Conservation (phyloP, 495 filamentous ascomycete species). For the Aspergillus panamensis region DNA sequence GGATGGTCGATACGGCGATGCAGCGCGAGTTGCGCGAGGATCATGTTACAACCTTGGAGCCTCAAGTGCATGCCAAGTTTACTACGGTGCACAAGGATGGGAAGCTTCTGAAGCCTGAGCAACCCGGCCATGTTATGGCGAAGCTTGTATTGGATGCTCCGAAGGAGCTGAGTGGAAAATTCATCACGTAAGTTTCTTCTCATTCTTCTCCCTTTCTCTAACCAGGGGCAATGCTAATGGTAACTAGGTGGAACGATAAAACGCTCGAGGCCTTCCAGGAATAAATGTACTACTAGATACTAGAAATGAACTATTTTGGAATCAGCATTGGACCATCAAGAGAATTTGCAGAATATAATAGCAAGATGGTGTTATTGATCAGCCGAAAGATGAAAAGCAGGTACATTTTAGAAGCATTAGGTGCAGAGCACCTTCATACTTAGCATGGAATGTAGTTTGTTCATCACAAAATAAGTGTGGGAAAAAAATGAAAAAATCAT, state of each 20-base stretch:
- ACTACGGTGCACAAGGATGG: conserved; percentile 61
- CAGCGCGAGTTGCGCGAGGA: conserved; percentile 75
- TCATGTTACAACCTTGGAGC: conserved; percentile 61
- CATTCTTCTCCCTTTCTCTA: conserved; percentile 3
- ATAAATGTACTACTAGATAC: conserved; percentile 21
- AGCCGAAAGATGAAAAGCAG: conserved; percentile 98
- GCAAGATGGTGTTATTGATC: conserved; percentile 42
- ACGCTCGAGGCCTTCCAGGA: conserved; percentile 62
- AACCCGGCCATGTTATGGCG: conserved; percentile 83
- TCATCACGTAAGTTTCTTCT: conserved; percentile 57
- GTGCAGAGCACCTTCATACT: conserved; percentile 66
- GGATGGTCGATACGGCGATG: conserved; percentile 92
- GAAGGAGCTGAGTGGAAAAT: conserved; percentile 67
- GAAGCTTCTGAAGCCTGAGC: conserved; percentile 72
- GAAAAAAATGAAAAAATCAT: conserved; percentile 8
- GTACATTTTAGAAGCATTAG: conserved; percentile 71
- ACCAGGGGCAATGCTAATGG: conserved; percentile 34
- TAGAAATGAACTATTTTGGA: background rate
- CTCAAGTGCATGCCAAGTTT: conserved; percentile 66
- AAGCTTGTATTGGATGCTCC: conserved; percentile 62
- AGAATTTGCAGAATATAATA: conserved; percentile 22
- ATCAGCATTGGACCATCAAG: conserved; percentile 35
- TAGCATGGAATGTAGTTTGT: conserved; percentile 82
- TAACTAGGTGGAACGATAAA: conserved; percentile 64
- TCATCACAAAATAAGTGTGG: conserved; percentile 56